Percentiles rank a stretch among this genome's conserved stretches.
Evolutionary conservation across 1,284 basidiomycete species (phyloP).

Genomic region (Tilletia setariae): DNA sequence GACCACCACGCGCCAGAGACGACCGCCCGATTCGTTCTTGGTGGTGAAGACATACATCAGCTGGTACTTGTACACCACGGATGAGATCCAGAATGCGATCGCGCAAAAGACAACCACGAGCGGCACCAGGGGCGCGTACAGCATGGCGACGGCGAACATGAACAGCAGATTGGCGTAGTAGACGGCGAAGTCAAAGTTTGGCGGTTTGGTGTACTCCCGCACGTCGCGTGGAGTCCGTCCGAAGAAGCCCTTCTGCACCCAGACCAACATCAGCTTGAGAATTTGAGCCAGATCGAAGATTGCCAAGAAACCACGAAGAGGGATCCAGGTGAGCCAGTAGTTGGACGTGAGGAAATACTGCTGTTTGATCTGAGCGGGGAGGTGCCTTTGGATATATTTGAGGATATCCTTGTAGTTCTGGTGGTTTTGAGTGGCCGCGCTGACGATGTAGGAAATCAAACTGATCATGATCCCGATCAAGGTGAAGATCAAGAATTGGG

Average conservation of each 20-base stretch:
- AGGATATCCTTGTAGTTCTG: constrained; percentile 1
- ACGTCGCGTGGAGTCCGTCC: constrained; percentile 96
- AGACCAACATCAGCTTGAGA: constrained; percentile 80
- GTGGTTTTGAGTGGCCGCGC: neutral
- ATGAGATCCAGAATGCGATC: constrained; percentile 40
- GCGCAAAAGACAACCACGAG: constrained; percentile 44
- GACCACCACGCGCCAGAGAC: constrained; percentile 49
- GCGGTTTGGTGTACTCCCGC: constrained; percentile 91
- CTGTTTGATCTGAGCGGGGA: constrained; percentile 35
- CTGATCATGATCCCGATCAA: constrained; percentile 50
- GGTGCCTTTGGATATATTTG: constrained; percentile 30
- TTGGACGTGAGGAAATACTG: constrained; percentile 48
- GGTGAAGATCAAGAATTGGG: constrained; percentile 52
- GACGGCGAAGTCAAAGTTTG: constrained; percentile 83
- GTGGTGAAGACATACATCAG: constrained; percentile 53
- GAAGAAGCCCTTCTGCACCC: constrained; percentile 73
- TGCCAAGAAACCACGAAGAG: constrained; percentile 81
- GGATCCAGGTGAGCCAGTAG: constrained; percentile 53
- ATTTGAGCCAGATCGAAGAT: constrained; percentile 95
- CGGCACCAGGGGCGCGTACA: constrained; percentile 49
- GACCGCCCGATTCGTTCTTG: constrained; percentile 53
- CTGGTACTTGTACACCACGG: constrained; percentile 53
- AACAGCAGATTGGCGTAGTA: constrained; percentile 63
- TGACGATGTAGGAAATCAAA: constrained; percentile 31
- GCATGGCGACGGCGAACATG: constrained; percentile 45